Base-by-base conservation (phyloP, 2,329 filamentous ascomycete genomes). In the Trichoderma sp. region DNA sequence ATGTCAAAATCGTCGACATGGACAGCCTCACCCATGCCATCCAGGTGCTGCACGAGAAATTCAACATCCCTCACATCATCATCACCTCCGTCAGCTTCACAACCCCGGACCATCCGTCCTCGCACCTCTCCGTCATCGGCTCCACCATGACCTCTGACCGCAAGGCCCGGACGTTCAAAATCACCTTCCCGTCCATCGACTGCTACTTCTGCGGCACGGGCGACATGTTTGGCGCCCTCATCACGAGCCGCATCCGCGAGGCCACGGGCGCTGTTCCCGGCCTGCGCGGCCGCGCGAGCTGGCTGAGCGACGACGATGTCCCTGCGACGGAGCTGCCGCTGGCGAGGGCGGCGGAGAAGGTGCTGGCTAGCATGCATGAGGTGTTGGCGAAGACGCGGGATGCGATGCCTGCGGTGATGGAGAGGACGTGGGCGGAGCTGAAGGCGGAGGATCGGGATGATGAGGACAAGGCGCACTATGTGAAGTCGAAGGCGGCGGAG, bases 151-250 rank as follows among this genome's bases (percentile, higher is more conserved):
- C 84, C 68, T 87, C 84, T 58, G 82, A 80, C 71, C 87, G 88
- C 72, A 84, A 84, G 53, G 89, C 95, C 0, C 90, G 96, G n/a
- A 86, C 95, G 64, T 99, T 98, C 84, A 90, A 91, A 75, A 90
- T 98, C 75, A 89, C 92, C 68, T 93, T 97, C 68, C 94, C 95
- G 0, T 88, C 91, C 33, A 90, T 97, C 70, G 92, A 97, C 77
- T 92, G 94, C 81, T 97, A 96, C 84, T 99, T 98, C 81, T 94
- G 92, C 75, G 96, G 96, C 52, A 98, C 96, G 0, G 96, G 96
- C 58, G 96, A 99, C 82, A 97, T 99, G 95, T 98, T 99, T 77
- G 95, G 94, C 35, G 95, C 95, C 8, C 85, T 99, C 57, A 94
- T 93, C 77, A 89, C 97, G 1, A 92, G 92, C 52, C 89, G 95